Base-by-base conservation (phyloP, 352 stramenopile genomes). In the Thalassiosira ordinaria region DNA sequence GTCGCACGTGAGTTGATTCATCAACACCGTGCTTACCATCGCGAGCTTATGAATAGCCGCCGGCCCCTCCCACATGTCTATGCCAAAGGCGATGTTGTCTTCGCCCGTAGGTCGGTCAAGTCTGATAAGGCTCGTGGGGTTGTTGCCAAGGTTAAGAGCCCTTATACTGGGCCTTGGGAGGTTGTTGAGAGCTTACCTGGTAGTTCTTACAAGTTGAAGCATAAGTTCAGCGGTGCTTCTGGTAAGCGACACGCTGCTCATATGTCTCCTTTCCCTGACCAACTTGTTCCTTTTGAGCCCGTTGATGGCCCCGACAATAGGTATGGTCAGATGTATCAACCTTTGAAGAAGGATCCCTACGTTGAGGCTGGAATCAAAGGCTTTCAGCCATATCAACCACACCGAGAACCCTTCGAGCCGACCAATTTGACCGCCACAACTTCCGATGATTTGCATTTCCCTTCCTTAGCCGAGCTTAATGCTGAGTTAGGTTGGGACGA, bases 241-340 rank as follows among this genome's bases (percentile, higher is more conserved):
- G 29, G 39, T 1, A 72, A 72, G 31, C n/a, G 35, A 0, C 63
- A 72, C 26, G 27, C 63, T 51, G 51, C 49, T 1, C 44, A 63
- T 18, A 9, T 78, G 0, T 71, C 60, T 1, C 60, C 69, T 13
- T 78, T 57, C 31, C 60, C 69, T 18, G 7, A 8, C 26, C 2
- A 68, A 14, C 26, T 78, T 0, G 33, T 78, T 29, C 66, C 39
- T n/a, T 61, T 68, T 14, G 20, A 62, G n/a, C 41, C 29, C 6
- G 0, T 56, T 18, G 39, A 67, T 8, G 39, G 41, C 13, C 14
- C 66, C 3, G 55, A 75, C 27, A 61, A 31, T 41, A 24, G 44
- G 6, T 78, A 41, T 26, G 26, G 69, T 13, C 49, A 71, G 29
- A 46, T 71, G 5, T 39, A 61, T 39, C 7, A 29, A 6, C 47